These are phyloP conservation scores for Pseudozyma tsukubaensis DNA, from an alignment of 1,284 basidiomycete species.

Conservation along the genomic window DNA sequence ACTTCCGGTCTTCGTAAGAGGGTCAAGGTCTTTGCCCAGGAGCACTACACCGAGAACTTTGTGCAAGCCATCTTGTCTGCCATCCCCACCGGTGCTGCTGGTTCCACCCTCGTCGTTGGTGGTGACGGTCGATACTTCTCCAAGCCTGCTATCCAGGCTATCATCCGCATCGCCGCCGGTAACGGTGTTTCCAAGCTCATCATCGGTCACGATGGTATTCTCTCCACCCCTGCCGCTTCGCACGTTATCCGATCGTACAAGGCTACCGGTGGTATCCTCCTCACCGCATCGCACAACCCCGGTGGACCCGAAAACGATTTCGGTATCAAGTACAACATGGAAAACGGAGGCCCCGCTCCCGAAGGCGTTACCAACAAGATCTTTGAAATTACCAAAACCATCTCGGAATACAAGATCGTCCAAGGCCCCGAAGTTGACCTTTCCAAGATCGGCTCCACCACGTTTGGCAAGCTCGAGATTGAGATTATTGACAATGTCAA, in stretches of 20 bases:
- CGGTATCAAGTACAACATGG: constrained; percentile 98
- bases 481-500: constrained; percentile 92
- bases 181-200: constrained; percentile 72
- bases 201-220: constrained; percentile 79
- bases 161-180: constrained; percentile 89
- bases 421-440: constrained; percentile 85
- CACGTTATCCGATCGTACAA: constrained; percentile 95
- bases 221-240: constrained; percentile 96
- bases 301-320: constrained; percentile 97
- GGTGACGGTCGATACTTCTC: constrained; percentile 97
- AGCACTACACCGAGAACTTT: constrained; percentile 99
- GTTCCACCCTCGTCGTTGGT: constrained; percentile 89
- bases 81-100: constrained; percentile 78
- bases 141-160: constrained; percentile 87
- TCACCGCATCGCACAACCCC: constrained; percentile 98
- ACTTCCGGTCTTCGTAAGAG: constrained; percentile 67
- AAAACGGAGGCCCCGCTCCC: constrained; percentile 95
- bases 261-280: constrained; percentile 93
- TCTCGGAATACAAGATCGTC: constrained; percentile 86
- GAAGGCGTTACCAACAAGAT: constrained; percentile 94
- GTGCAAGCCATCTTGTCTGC: constrained; percentile 93
- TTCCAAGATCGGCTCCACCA: constrained; percentile 81
- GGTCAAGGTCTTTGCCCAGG: constrained; percentile 69
- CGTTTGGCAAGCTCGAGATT: constrained; percentile 77
- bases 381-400: constrained; percentile 87